Conservation (phyloP, 805 yeast genomes). For the Lipomyces japonicus region DNA sequence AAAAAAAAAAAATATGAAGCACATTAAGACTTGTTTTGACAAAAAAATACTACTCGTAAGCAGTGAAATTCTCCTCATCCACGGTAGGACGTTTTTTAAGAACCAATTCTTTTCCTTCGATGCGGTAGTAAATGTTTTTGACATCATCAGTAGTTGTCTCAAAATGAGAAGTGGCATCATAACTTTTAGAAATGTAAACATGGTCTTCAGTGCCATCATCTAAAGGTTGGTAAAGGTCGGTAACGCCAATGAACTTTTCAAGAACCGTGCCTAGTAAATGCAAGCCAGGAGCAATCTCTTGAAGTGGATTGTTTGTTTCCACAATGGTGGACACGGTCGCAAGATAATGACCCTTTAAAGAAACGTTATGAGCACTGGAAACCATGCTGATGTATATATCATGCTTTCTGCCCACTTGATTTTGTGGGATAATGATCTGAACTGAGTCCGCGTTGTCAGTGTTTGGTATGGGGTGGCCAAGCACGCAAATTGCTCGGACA, state of each 20-base stretch:
- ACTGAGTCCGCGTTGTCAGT: constrained; percentile 81
- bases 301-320: constrained; percentile 88
- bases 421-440: constrained; percentile 94
- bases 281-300: constrained; percentile 91
- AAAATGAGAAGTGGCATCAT: constrained; percentile 92
- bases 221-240: constrained; percentile 82
- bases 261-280: constrained; percentile 73
- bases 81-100: constrained; percentile 69
- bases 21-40: no score
- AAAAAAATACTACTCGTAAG: constrained; percentile 9
- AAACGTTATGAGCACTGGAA: constrained; percentile 84
- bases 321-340: constrained; percentile 93
- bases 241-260: constrained; percentile 90
- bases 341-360: constrained; percentile 80
- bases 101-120: constrained; percentile 87
- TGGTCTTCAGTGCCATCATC: constrained; percentile 78
- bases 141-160: constrained; percentile 96
- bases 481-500: constrained; percentile 79
- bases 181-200: constrained; percentile 79
- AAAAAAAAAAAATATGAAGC: neutral
- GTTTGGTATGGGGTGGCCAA: constrained; percentile 83
- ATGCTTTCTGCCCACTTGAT: constrained; percentile 86
- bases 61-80: constrained; percentile 49
- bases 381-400: constrained; percentile 92
- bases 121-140: constrained; percentile 85